Percentiles rank a stretch among this genome's conserved stretches.
These are phyloP conservation scores for Chiua sp. DNA, from an alignment of 1,284 basidiomycete species.

Conservation along the genomic window DNA sequence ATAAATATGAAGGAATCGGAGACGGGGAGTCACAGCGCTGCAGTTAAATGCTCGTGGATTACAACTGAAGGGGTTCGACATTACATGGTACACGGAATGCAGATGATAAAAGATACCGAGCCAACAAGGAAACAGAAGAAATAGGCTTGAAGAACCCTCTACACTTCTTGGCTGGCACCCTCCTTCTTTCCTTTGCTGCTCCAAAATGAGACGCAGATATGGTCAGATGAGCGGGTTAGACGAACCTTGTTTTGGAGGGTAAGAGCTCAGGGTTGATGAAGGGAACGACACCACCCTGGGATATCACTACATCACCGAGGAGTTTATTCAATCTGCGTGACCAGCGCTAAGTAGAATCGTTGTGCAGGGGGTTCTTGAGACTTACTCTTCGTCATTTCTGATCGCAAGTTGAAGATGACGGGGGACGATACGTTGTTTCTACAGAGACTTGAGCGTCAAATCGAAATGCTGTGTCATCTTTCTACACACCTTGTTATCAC, in stretches of 20 bases:
- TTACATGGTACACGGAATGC: constrained; percentile 36
- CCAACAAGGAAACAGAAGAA: constrained; percentile 19
- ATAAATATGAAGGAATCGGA: no score
- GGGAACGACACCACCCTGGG: constrained; percentile 91
- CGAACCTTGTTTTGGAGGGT: constrained; percentile 50
- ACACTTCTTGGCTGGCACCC: constrained; percentile 38
- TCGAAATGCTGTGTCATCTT: neutral
- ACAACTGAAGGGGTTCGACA: constrained; percentile 14
- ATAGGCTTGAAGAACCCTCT: constrained; percentile 7
- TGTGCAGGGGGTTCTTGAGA: constrained; percentile 29
- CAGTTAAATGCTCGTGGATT: constrained; percentile 20
- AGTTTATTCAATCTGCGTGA: constrained; percentile 71
- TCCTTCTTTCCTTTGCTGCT: constrained; percentile 41
- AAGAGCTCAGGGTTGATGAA: constrained; percentile 59
- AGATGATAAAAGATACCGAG: constrained; percentile 36
- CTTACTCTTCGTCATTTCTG: constrained; percentile 85
- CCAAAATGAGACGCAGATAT: neutral
- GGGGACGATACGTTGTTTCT: constrained; percentile 91
- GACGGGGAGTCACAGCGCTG: no score
- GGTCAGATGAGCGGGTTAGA: neutral
- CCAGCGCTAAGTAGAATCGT: constrained; percentile 8
- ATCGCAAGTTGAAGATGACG: constrained; percentile 92
- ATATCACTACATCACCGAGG: constrained; percentile 87
- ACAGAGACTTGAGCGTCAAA: neutral
- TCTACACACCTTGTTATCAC: constrained; percentile 70